Percentiles rank a stretch among this genome's conserved stretches.
phyloP scores from a whole-genome alignment of 179 eudicot species.

The Camellia oleifera region DNA sequence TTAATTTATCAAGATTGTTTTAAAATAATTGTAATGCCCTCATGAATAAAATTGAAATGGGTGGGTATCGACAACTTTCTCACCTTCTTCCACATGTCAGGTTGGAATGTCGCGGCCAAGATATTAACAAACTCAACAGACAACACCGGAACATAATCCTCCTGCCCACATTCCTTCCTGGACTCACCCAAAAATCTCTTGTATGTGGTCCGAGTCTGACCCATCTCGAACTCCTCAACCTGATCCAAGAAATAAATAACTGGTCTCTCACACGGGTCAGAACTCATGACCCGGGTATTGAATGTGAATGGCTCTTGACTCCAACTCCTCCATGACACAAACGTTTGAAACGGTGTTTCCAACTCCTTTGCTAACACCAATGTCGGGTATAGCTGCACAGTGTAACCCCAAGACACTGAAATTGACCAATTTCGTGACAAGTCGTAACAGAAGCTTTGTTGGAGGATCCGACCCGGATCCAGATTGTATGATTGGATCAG shows the following conservation, averaged over 20 bases:
- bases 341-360: constrained; percentile 59
- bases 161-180: constrained; percentile 31
- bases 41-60: background rate
- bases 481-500: constrained; percentile 41
- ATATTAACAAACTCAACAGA: constrained; percentile 23
- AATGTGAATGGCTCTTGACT: constrained; percentile 65
- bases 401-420: constrained; percentile 84
- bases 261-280: constrained; percentile 62
- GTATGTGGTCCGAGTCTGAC: constrained; percentile 40
- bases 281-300: constrained; percentile 51
- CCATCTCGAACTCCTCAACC: constrained; percentile 33
- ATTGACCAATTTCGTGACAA: constrained; percentile 57
- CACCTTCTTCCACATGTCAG: constrained; percentile 35
- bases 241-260: constrained; percentile 50
- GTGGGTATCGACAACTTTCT: background rate
- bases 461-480: constrained; percentile 61
- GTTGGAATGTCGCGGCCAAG: constrained; percentile 20
- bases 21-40: no score
- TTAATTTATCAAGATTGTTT: background rate
- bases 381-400: constrained; percentile 66
- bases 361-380: constrained; percentile 48
- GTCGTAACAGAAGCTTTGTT: constrained; percentile 69
- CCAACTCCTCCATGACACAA: constrained; percentile 62
- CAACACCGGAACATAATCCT: constrained; percentile 31
- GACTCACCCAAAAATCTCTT: constrained; percentile 26